A percentile compares a stretch with the other conserved stretches of the same genome.
These are phyloP conservation scores for Tulasnella sp. DNA, from an alignment of 768 basidiomycete species.

Conservation along the genomic window DNA sequence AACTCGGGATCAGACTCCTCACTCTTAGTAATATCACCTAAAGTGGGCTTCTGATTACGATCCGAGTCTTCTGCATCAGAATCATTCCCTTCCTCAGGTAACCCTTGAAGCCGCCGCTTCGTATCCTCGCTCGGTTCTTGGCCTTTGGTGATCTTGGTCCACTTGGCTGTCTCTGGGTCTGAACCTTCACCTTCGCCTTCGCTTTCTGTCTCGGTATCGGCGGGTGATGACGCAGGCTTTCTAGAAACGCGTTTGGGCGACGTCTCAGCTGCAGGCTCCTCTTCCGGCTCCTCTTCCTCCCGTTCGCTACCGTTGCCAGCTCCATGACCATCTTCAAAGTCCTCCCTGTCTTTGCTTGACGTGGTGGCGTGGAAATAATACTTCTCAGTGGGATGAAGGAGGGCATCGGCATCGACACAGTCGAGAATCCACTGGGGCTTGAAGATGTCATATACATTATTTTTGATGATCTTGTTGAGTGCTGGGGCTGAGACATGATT, in stretches of 20 bases:
- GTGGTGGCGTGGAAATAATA: slow-evolving; percentile 71
- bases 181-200: slow-evolving; percentile 18
- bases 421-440: slow-evolving; percentile 75
- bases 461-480: slow-evolving; percentile 57
- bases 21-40: slow-evolving; percentile 32
- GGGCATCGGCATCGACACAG: slow-evolving; percentile 48
- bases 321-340: slow-evolving; percentile 28
- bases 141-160: slow-evolving; percentile 12
- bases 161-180: neutral
- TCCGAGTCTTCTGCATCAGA: slow-evolving; percentile 16
- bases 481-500: slow-evolving; percentile 45
- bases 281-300: neutral
- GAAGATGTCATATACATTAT: slow-evolving; percentile 58
- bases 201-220: slow-evolving; percentile 17
- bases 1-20: slow-evolving; percentile 59
- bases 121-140: slow-evolving; percentile 18
- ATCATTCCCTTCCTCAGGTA: neutral
- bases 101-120: slow-evolving; percentile 3
- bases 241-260: neutral
- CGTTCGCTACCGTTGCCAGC: neutral
- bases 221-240: neutral
- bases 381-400: slow-evolving; percentile 57
- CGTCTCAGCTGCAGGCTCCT: neutral
- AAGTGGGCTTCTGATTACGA: slow-evolving; percentile 22
- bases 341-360: slow-evolving; percentile 30